Evolutionary conservation across 2,329 filamentous ascomycete genomes (phyloP).

Genomic region (Arthrinium phaeospermum): DNA sequence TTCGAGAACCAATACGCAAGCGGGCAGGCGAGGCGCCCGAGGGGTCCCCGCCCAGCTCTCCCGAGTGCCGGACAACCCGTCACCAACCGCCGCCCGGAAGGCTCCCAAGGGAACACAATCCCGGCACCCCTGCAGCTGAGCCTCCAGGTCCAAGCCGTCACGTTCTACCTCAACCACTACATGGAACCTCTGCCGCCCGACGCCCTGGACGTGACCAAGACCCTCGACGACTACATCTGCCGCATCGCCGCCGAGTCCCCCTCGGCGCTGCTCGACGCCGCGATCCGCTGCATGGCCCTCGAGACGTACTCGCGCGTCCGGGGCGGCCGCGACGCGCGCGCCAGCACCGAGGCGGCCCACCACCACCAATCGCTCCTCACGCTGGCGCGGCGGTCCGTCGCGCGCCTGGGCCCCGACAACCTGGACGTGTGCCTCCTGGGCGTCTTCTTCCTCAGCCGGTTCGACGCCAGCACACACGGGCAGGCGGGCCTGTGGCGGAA

Average conservation of each 20-base stretch:
- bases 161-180: constrained; percentile 4
- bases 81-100: background rate
- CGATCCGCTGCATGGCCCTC: constrained; percentile 7
- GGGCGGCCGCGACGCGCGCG: background rate
- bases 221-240: constrained; percentile 16
- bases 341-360: background rate
- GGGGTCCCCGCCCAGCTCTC: background rate
- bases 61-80: background rate
- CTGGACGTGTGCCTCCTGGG: background rate
- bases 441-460: constrained; percentile 10
- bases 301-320: background rate
- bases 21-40: background rate
- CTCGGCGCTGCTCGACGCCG: background rate
- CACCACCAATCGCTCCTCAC: background rate
- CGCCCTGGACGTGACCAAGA: background rate
- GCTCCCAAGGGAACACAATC: background rate
- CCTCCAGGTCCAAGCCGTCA: background rate
- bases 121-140: background rate
- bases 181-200: background rate
- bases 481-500: background rate
- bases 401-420: background rate
- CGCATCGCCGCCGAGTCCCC: background rate
- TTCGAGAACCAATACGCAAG: background rate
- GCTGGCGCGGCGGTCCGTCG: background rate
- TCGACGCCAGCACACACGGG: constrained; percentile 5